Evolutionary conservation across 2,329 filamentous ascomycete species (phyloP).

Genomic region (Furcasterigmium sp.): DNA sequence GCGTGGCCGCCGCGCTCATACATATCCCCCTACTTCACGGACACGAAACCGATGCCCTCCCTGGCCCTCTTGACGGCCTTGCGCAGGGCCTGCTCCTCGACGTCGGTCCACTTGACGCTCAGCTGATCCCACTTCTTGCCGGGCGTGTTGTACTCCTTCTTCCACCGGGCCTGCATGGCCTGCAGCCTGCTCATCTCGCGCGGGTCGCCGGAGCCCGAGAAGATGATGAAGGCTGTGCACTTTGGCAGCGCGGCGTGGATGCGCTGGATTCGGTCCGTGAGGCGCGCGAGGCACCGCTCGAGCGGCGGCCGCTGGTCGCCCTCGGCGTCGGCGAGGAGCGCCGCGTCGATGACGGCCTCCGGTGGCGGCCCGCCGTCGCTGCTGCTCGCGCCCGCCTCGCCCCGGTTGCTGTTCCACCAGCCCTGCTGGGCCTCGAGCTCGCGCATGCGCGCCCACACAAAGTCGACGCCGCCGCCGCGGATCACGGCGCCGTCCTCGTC

Average conservation of each 20-base stretch:
- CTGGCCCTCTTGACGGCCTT: conserved; percentile 52
- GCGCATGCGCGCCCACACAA: conserved; percentile 61
- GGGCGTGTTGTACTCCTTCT: conserved; percentile 58
- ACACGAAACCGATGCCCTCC: conserved; percentile 59
- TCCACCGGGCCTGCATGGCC: conserved; percentile 54
- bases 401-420: conserved; percentile 60
- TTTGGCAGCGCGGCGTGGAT: conserved; percentile 56
- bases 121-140: conserved; percentile 63
- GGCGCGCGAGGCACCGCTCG: conserved; percentile 37
- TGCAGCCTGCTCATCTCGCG: conserved; percentile 59
- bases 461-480: conserved; percentile 56
- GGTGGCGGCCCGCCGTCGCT: conserved; percentile 29
- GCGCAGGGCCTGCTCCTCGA: conserved; percentile 57
- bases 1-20: no score
- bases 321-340: conserved; percentile 8
- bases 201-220: conserved; percentile 64
- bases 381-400: conserved; percentile 22
- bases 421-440: conserved; percentile 61
- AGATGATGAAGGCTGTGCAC: conserved; percentile 60
- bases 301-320: conserved; percentile 24
- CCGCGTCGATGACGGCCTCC: conserved; percentile 19
- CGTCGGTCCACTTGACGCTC: conserved; percentile 63
- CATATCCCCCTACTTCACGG: conserved; percentile 51
- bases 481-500: conserved; percentile 54
- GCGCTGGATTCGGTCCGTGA: conserved; percentile 44